Base-by-base conservation (phyloP, 1,139 yeast genomes). In the Geotrichum citri-aurantii region DNA sequence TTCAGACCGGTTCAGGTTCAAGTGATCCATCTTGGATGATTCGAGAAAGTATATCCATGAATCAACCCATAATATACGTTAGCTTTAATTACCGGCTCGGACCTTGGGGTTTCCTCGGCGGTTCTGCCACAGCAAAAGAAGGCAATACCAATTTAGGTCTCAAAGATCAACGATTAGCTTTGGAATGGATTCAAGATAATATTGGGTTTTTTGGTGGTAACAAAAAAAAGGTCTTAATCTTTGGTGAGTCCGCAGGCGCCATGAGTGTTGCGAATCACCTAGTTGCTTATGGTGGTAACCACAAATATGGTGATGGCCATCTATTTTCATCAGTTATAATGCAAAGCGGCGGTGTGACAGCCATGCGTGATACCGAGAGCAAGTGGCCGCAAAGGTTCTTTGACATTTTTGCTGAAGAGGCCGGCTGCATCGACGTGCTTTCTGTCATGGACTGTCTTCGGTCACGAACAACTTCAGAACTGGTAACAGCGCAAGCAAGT, bases 161-260 rank as follows among this genome's bases (percentile, higher is more conserved):
- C 0, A 62, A 65, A 44, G 76, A 73, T 59, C 75, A 72, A 61
- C 57, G 64, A 11, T 44, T 55, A 44, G 76, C 74, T 1, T 56
- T 72, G 7, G 63, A 69, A 46, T 73, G 76, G 76, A 65, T 71
- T 5, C 62, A 65, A 26, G 66, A 69, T 57, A 65, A 70, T 59
- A 70, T 72, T 52, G 60, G 17, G 1, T 56, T 55, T 12, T 72
- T 73, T 62, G 75, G 76, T 12, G 76, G 76, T 24, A 67, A 73
- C 58, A 66, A 70, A 7, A 61, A 62, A 3, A 65, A 62, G 50
- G 64, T 71, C 17, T 67, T 70, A 1, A 63, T 70, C 14, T 63
- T 69, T 67, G 75, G 75, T 26, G 73, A 72, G 62, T 63, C 68
- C 48, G 75, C 75, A 0, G 75, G 75, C 17, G 71, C 71, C 0